These are phyloP conservation scores for Pascua guehoae DNA, from an alignment of 1,284 basidiomycete genomes.

Conservation along the genomic window DNA sequence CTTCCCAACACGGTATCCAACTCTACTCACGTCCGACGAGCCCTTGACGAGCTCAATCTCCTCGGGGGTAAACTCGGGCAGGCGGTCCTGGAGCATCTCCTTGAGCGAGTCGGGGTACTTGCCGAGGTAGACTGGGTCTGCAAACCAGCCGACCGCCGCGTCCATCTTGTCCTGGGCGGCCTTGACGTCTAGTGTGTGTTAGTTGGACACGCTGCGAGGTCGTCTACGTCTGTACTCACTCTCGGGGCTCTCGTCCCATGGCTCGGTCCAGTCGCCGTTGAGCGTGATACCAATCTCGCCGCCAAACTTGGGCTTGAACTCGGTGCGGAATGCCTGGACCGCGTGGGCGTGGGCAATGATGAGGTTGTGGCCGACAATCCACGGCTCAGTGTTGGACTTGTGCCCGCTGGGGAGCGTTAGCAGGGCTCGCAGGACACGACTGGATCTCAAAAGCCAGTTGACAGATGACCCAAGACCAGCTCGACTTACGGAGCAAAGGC, in stretches of 20 bases:
- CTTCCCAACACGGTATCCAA: background rate
- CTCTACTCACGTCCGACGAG: slow-evolving; percentile 13
- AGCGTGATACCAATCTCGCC: slow-evolving; percentile 67
- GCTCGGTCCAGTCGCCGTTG: slow-evolving; percentile 67
- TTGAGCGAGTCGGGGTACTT: slow-evolving; percentile 64
- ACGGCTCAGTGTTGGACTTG: slow-evolving; percentile 64
- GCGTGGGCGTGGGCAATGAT: slow-evolving; percentile 67
- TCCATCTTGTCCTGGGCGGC: slow-evolving; percentile 65
- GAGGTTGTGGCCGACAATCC: slow-evolving; percentile 66
- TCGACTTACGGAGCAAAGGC: slow-evolving; percentile 14
- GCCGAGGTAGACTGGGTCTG: slow-evolving; percentile 70
- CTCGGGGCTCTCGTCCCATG: slow-evolving; percentile 62
- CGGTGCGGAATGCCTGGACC: slow-evolving; percentile 60
- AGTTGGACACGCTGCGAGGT: background rate
- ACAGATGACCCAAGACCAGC: no score
- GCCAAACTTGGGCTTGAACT: slow-evolving; percentile 51
- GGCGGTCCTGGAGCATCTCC: slow-evolving; percentile 60
- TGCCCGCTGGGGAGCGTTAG: slow-evolving; percentile 40
- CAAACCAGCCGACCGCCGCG: slow-evolving; percentile 55
- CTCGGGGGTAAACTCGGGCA: slow-evolving; percentile 63
- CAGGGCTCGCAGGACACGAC: background rate
- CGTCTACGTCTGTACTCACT: slow-evolving; percentile 52
- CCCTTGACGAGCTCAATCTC: slow-evolving; percentile 61
- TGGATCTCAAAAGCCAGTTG: no score
- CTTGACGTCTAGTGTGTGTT: slow-evolving; percentile 54